Percentiles rank a stretch among this genome's conserved stretches.
These are phyloP conservation scores for Berkeleyomyces basicola DNA, from an alignment of 2,329 filamentous ascomycete genomes.

Conservation along the genomic window DNA sequence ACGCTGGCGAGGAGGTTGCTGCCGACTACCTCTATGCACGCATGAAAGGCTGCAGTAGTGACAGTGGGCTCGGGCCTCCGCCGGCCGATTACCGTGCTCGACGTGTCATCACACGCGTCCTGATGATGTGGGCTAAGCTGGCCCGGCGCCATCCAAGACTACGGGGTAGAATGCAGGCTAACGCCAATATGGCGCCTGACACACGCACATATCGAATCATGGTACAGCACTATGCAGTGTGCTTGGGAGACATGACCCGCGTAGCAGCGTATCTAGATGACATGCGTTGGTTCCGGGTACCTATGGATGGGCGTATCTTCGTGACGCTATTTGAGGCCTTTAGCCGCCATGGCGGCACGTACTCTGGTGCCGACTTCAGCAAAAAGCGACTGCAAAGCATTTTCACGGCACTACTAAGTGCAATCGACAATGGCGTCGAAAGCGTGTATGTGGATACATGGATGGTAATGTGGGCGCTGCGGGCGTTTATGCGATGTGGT, in stretches of 20 bases:
- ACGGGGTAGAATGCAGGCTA: slow-evolving; percentile 18
- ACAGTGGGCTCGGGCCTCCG: slow-evolving; percentile 9
- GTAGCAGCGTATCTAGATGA: slow-evolving; percentile 60
- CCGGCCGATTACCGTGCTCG: slow-evolving; percentile 29
- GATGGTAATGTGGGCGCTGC: slow-evolving; percentile 43
- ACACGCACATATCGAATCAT: slow-evolving; percentile 65
- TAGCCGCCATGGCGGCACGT: slow-evolving; percentile 34
- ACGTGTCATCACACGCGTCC: slow-evolving; percentile 34
- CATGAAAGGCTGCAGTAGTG: slow-evolving; percentile 53
- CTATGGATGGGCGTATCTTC: slow-evolving; percentile 61
- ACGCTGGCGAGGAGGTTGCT: slow-evolving; percentile 56
- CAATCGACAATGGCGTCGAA: slow-evolving; percentile 30
- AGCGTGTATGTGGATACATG: slow-evolving; percentile 39
- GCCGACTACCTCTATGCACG: slow-evolving; percentile 68
- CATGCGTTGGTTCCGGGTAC: slow-evolving; percentile 54
- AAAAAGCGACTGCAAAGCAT: slow-evolving; percentile 48
- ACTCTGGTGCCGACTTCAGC: slow-evolving; percentile 48
- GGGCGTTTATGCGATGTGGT: slow-evolving; percentile 47
- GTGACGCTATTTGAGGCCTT: slow-evolving; percentile 74
- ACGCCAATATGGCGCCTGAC: slow-evolving; percentile 50
- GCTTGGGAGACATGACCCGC: slow-evolving; percentile 52
- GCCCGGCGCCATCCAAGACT: slow-evolving; percentile 22
- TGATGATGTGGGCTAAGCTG: slow-evolving; percentile 41
- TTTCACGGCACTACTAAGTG: slow-evolving; percentile 45
- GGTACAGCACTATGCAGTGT: slow-evolving; percentile 54